A percentile compares a stretch with the other conserved stretches of the same genome.
phyloP scores from a whole-genome alignment of 805 yeast species.

The Tetrapisispora pingtungensis region DNA sequence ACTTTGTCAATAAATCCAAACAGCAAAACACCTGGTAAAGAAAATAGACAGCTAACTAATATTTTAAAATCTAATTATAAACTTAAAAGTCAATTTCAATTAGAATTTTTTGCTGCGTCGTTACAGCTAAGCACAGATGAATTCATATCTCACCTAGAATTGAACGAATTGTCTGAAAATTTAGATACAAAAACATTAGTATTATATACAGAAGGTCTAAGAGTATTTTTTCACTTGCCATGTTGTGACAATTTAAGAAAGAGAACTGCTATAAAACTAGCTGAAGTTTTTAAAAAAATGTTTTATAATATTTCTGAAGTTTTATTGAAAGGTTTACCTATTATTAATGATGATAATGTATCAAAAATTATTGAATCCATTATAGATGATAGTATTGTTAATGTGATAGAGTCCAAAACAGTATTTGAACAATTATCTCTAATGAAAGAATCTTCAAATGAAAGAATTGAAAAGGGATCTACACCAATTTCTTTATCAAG shows the following conservation, averaged over 20 bases:
- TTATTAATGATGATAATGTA: slow-evolving; percentile 17
- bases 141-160: slow-evolving; percentile 21
- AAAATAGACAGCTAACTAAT: slow-evolving; percentile 10
- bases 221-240: slow-evolving; percentile 27
- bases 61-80: slow-evolving; percentile 11
- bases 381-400: slow-evolving; percentile 17
- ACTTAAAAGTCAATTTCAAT: slow-evolving; percentile 15
- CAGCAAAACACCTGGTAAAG: slow-evolving; percentile 6
- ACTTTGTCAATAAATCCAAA: slow-evolving; percentile 10
- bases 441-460: slow-evolving; percentile 5
- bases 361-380: slow-evolving; percentile 20
- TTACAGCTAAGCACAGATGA: slow-evolving; percentile 25
- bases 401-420: slow-evolving; percentile 13
- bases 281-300: slow-evolving; percentile 27
- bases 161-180: slow-evolving; percentile 8
- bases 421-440: slow-evolving; percentile 6
- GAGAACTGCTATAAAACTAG: slow-evolving; percentile 19
- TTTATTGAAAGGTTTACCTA: slow-evolving; percentile 15
- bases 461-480: not conserved
- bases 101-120: slow-evolving; percentile 26
- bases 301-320: slow-evolving; percentile 22
- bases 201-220: slow-evolving; percentile 31
- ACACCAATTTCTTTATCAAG: not conserved
- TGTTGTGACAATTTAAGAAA: slow-evolving; percentile 19
- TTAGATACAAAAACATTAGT: slow-evolving; percentile 19